Conservation (phyloP, 495 filamentous ascomycete species). For the Penicillium samsonianum region DNA sequence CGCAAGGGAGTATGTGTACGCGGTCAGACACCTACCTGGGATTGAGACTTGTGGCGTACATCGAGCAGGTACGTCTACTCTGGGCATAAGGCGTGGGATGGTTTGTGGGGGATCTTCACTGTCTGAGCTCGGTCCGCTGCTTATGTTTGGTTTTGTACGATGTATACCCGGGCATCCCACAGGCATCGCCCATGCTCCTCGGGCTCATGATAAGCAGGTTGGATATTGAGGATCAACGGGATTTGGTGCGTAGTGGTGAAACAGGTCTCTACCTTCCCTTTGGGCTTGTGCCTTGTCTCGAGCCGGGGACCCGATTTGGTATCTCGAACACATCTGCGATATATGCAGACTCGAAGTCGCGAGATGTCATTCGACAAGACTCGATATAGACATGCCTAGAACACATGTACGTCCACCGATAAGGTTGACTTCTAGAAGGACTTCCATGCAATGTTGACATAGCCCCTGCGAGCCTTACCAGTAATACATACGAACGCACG, state of each 20-base stretch:
- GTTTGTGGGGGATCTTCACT: neutral
- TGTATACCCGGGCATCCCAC: neutral
- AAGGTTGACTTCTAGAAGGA: neutral
- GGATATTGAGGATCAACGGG: neutral
- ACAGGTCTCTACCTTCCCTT: neutral
- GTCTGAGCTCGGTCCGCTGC: constrained; percentile 6
- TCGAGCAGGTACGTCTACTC: neutral
- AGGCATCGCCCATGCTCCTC: constrained; percentile 1
- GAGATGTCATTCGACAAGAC: neutral
- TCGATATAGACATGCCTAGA: neutral
- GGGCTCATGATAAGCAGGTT: neutral
- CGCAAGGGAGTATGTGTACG: neutral
- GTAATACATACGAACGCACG: neutral
- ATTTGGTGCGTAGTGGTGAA: neutral
- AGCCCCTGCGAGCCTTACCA: neutral
- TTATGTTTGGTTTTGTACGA: constrained; percentile 1
- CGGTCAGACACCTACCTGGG: neutral
- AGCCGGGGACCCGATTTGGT: neutral
- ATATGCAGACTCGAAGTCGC: neutral
- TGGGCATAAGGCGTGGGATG: neutral
- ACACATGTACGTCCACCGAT: neutral
- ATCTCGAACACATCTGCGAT: neutral
- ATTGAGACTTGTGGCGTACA: constrained; percentile 1
- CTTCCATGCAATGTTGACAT: neutral
- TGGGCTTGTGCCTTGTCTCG: neutral